Percentiles rank a stretch among this genome's conserved stretches.
These are phyloP conservation scores for Populus hybrid DNA, from an alignment of 441 rosid genomes.

Conservation along the genomic window DNA sequence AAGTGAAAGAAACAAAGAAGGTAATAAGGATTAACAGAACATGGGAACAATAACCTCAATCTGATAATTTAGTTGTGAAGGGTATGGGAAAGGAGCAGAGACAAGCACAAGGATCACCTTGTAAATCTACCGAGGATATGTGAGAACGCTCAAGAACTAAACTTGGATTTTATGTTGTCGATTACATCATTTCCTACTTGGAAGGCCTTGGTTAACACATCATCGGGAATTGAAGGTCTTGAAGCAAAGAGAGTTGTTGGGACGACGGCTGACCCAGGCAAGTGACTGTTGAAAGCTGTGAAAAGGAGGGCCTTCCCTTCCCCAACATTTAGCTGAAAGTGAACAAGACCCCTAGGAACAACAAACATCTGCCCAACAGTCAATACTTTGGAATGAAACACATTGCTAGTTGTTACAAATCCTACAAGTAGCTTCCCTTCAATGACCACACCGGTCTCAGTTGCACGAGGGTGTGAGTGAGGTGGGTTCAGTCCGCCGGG, in stretches of 20 bases:
- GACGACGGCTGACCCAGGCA: slow-evolving; percentile 49
- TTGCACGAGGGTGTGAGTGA: slow-evolving; percentile 64
- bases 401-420: slow-evolving; percentile 52
- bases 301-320: slow-evolving; percentile 48
- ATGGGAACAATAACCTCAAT: background rate
- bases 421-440: slow-evolving; percentile 64
- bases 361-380: slow-evolving; percentile 61
- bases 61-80: background rate
- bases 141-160: slow-evolving; percentile 20
- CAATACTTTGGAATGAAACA: slow-evolving; percentile 51
- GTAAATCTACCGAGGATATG: background rate
- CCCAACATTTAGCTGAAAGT: slow-evolving; percentile 77
- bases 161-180: slow-evolving; percentile 45
- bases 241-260: slow-evolving; percentile 53
- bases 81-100: background rate
- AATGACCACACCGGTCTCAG: slow-evolving; percentile 50
- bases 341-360: slow-evolving; percentile 62
- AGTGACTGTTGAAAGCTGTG: slow-evolving; percentile 73
- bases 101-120: background rate
- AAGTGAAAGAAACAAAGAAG: background rate
- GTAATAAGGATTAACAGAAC: background rate
- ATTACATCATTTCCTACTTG: slow-evolving; percentile 42
- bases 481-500: slow-evolving; percentile 71
- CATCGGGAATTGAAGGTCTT: slow-evolving; percentile 49
- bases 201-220: slow-evolving; percentile 52